Conservation (phyloP, 192 early-diverging fungal species). For the Coemansia sp. region DNA sequence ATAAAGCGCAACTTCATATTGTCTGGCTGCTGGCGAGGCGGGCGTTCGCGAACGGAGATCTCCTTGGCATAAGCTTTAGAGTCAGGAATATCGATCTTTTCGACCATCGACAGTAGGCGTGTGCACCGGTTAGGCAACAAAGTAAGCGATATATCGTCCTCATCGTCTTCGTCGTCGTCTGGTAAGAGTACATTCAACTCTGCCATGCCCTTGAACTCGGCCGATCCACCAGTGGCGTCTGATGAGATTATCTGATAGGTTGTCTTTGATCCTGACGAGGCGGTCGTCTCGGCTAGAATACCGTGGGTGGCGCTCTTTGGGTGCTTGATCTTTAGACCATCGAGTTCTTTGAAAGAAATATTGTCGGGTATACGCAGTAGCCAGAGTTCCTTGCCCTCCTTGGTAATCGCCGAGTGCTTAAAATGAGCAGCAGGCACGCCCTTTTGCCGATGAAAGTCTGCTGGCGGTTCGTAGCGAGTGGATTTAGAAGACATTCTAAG, state of each 20-base stretch:
- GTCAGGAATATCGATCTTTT: slow-evolving; percentile 42
- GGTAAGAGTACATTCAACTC: slow-evolving; percentile 53
- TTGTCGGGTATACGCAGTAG: slow-evolving; percentile 52
- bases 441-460: slow-evolving; percentile 25
- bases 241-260: slow-evolving; percentile 37
- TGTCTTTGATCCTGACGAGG: not conserved
- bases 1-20: slow-evolving; percentile 55
- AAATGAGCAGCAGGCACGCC: slow-evolving; percentile 20
- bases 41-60: slow-evolving; percentile 23
- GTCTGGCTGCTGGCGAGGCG: slow-evolving; percentile 40
- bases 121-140: slow-evolving; percentile 33
- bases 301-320: slow-evolving; percentile 31
- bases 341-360: slow-evolving; percentile 33
- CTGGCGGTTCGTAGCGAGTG: slow-evolving; percentile 39
- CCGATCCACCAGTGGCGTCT: not conserved
- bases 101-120: slow-evolving; percentile 37
- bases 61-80: slow-evolving; percentile 20
- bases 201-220: slow-evolving; percentile 49
- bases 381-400: slow-evolving; percentile 49
- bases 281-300: slow-evolving; percentile 19
- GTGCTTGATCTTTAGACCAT: slow-evolving; percentile 46
- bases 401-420: slow-evolving; percentile 12
- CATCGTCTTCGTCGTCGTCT: slow-evolving; percentile 26
- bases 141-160: slow-evolving; percentile 15
- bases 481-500: not conserved